Percentiles rank a stretch among this genome's conserved stretches.
These are phyloP conservation scores for Cordyceps sp. DNA, from an alignment of 2,329 filamentous ascomycete genomes.

Conservation along the genomic window DNA sequence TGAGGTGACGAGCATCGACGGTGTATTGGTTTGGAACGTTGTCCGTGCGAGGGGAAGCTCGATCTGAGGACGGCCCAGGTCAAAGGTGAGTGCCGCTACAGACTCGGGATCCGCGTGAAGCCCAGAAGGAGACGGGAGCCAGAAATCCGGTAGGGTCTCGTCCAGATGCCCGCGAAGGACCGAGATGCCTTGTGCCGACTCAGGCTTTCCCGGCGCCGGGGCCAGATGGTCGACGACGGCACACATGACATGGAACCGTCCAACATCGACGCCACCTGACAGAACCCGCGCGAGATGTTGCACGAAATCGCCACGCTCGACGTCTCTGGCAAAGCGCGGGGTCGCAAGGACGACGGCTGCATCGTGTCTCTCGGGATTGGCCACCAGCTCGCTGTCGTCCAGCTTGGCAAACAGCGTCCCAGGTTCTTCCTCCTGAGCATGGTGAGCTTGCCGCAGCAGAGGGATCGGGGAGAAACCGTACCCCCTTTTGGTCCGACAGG, in stretches of 20 bases:
- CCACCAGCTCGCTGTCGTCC: conserved; percentile 8
- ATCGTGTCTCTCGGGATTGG: conserved; percentile 15
- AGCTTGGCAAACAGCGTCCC: too few species aligned
- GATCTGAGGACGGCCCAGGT: conserved; percentile 19
- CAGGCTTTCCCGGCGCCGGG: conserved; percentile 13
- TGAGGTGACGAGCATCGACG: conserved; percentile 36
- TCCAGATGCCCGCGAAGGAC: conserved; percentile 27
- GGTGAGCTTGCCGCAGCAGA: too few species aligned
- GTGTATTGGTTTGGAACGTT: conserved; percentile 52
- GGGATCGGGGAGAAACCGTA: too few species aligned
- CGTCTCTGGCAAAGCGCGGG: conserved; percentile 26
- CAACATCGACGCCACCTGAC: conserved; percentile 21
- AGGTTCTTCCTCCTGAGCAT: too few species aligned
- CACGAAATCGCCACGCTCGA: conserved; percentile 28
- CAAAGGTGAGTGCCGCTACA: conserved; percentile 24
- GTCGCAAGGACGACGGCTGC: conserved; percentile 34
- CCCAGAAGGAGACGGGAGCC: conserved; percentile 15
- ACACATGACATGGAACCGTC: conserved; percentile 28
- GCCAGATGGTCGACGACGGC: conserved; percentile 40
- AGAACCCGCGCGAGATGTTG: conserved; percentile 26
- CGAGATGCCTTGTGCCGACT: conserved; percentile 28
- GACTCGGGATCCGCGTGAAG: conserved; percentile 14
- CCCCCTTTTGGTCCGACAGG: too few species aligned
- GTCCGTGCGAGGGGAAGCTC: conserved; percentile 61
- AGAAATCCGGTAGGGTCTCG: conserved; percentile 27